Evolutionary conservation across 345 rosid genomes (phyloP).

Genomic region (Balakata baccata): DNA sequence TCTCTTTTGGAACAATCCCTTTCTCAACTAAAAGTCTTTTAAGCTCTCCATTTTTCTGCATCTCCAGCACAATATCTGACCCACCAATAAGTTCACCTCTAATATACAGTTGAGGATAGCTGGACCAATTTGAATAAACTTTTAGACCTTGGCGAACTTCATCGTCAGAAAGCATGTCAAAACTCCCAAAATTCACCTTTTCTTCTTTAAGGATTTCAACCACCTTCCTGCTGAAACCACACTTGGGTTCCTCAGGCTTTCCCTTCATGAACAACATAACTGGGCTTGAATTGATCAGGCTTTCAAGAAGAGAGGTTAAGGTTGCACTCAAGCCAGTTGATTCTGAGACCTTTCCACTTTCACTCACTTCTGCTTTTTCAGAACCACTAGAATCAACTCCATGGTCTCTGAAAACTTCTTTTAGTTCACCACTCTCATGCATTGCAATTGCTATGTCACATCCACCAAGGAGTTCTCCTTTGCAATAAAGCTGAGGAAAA

Average conservation of each 20-base stretch:
- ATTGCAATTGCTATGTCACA: conserved; percentile 79
- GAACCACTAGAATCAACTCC: conserved; percentile 40
- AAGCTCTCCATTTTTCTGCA: conserved; percentile 96
- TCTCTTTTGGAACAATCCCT: conserved; percentile 49
- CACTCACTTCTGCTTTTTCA: conserved; percentile 11
- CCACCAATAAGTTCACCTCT: conserved; percentile 86
- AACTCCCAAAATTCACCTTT: conserved; percentile 67
- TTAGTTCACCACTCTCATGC: conserved; percentile 87
- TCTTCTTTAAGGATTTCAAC: conserved; percentile 78
- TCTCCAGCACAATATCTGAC: conserved; percentile 82
- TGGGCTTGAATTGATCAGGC: conserved; percentile 60
- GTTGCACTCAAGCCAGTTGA: conserved; percentile 55
- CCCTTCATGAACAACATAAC: conserved; percentile 97
- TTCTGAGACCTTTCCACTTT: conserved; percentile 37
- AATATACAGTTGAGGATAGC: conserved; percentile 86
- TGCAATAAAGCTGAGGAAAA: conserved; percentile 91
- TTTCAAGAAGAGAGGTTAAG: conserved; percentile 51
- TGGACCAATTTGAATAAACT: conserved; percentile 92
- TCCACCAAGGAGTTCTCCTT: conserved; percentile 96
- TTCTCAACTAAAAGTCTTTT: conserved; percentile 56
- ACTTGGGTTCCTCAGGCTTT: conserved; percentile 77
- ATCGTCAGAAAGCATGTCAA: conserved; percentile 71
- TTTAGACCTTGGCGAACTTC: conserved; percentile 94
- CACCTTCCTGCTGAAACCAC: conserved; percentile 89
- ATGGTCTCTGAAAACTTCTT: conserved; percentile 65